phyloP scores from a whole-genome alignment of 495 filamentous ascomycete species.

The Talaromyces thailandensis region DNA sequence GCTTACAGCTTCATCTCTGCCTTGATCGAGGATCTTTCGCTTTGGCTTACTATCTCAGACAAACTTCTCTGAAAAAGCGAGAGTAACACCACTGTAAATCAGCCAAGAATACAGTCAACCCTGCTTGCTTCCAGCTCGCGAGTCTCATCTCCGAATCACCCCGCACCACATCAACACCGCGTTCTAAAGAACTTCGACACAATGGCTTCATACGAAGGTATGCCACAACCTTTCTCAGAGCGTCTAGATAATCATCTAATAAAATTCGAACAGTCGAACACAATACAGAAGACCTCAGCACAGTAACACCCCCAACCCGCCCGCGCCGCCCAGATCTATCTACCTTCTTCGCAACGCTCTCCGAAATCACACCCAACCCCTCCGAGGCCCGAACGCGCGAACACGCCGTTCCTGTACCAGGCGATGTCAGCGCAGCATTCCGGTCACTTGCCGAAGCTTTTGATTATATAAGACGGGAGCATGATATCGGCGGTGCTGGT shows the following conservation, averaged over 20 bases:
- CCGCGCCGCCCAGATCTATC: constrained; percentile 72
- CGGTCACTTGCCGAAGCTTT: constrained; percentile 53
- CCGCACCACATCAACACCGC: neutral
- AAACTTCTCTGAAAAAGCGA: neutral
- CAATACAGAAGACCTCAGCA: constrained; percentile 44
- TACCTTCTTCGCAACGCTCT: constrained; percentile 74
- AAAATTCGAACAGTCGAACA: constrained; percentile 60
- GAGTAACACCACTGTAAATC: neutral
- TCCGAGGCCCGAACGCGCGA: constrained; percentile 32
- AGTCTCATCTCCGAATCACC: neutral
- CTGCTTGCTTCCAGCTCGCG: neutral
- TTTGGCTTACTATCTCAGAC: neutral
- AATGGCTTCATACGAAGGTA: constrained; percentile 1
- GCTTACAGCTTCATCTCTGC: neutral
- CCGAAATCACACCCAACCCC: constrained; percentile 49
- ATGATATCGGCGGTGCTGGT: constrained; percentile 11
- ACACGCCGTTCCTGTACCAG: constrained; percentile 62
- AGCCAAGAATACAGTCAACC: neutral
- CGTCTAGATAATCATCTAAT: neutral
- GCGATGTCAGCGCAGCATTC: constrained; percentile 57
- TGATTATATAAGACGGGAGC: constrained; percentile 34
- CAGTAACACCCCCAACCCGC: constrained; percentile 20
- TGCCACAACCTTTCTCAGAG: neutral
- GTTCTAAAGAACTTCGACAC: neutral
- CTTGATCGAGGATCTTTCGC: neutral